Conservation (phyloP, 352 stramenopile species). For the Blastocystis sp. region DNA sequence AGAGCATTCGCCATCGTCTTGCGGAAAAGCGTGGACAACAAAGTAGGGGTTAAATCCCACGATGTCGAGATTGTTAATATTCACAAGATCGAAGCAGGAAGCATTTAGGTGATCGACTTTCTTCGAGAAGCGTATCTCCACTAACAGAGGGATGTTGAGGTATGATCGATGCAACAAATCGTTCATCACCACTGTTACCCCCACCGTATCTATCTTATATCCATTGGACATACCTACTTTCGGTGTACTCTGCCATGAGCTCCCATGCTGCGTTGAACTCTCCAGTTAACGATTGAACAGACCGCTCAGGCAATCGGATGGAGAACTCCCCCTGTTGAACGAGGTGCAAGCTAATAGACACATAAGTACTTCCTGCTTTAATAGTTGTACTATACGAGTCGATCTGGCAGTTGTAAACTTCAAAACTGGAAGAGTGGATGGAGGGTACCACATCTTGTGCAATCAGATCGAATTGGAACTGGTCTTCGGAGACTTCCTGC, state of each 20-base stretch:
- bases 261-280: not conserved
- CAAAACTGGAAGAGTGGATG: not conserved
- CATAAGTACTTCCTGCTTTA: not conserved
- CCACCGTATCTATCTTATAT: not conserved
- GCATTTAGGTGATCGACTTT: not conserved
- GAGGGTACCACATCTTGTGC: not conserved
- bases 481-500: not conserved
- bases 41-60: not conserved
- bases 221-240: not conserved
- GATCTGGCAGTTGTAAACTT: not conserved
- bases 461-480: not conserved
- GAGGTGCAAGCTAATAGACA: not conserved
- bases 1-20: not conserved
- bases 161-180: not conserved
- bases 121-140: not conserved
- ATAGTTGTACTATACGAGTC: not conserved
- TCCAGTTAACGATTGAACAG: not conserved
- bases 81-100: not conserved
- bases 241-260: not conserved
- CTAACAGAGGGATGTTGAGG: not conserved
- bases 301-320: not conserved
- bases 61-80: not conserved
- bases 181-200: not conserved
- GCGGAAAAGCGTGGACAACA: not conserved
- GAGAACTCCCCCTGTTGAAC: not conserved